Conservation (phyloP, 1,139 yeast genomes). For the Taphrina deformans region DNA sequence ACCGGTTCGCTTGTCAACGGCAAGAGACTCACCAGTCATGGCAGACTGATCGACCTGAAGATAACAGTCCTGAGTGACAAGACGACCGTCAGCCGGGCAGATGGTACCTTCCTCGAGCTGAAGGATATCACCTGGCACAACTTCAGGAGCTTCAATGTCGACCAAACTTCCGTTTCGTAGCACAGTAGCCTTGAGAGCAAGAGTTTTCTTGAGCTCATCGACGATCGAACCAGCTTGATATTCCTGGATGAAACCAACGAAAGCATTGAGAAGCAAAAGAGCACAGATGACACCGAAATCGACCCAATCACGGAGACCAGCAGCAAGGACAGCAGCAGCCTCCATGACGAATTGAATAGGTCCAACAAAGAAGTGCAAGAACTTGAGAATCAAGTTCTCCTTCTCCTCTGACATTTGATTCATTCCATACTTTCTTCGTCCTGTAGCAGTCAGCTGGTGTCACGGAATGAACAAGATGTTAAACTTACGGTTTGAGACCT, state of each 20-base stretch:
- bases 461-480: no score
- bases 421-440: slow-evolving; percentile 86
- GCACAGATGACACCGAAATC: slow-evolving; percentile 98
- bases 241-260: slow-evolving; percentile 96
- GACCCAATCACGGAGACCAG: slow-evolving; percentile 98
- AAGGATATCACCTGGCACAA: slow-evolving; percentile 79
- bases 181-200: slow-evolving; percentile 57
- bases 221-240: slow-evolving; percentile 60
- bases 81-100: slow-evolving; percentile 89
- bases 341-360: slow-evolving; percentile 99
- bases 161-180: slow-evolving; percentile 64
- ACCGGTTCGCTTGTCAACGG: slow-evolving; percentile 89
- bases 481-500: slow-evolving; percentile 66
- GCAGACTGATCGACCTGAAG: slow-evolving; percentile 97
- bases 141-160: slow-evolving; percentile 66
- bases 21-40: slow-evolving; percentile 96
- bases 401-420: slow-evolving; percentile 94
- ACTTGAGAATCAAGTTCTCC: slow-evolving; percentile 80
- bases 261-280: slow-evolving; percentile 81
- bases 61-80: slow-evolving; percentile 83
- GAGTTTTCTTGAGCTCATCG: slow-evolving; percentile 50
- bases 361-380: slow-evolving; percentile 91
- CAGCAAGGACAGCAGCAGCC: slow-evolving; percentile 94
- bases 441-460: no score
- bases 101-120: slow-evolving; percentile 79